Percentiles rank a stretch among this genome's conserved stretches.
Evolutionary conservation across 805 yeast genomes (phyloP).

Genomic region (Nakazawaea peltata): DNA sequence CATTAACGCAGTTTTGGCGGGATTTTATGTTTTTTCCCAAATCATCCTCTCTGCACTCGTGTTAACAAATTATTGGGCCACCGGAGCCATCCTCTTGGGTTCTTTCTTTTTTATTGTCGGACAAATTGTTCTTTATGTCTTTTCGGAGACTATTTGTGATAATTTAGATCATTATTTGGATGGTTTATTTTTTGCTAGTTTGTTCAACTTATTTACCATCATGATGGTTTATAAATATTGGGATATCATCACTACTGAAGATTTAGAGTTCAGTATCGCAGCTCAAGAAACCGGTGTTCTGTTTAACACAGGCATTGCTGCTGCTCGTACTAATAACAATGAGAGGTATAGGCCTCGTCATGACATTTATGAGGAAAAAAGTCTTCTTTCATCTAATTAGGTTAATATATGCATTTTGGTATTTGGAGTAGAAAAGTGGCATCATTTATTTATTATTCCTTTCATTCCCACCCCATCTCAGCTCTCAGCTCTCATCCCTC

Average conservation of each 20-base stretch:
- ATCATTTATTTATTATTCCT: no score
- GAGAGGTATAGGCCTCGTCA: no score
- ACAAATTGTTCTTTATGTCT: slow-evolving; percentile 67
- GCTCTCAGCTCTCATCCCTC: no score
- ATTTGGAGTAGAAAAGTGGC: no score
- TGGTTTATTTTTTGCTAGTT: slow-evolving; percentile 78
- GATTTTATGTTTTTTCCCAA: slow-evolving; percentile 60
- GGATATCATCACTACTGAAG: slow-evolving; percentile 94
- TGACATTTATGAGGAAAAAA: no score
- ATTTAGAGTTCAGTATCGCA: slow-evolving; percentile 81
- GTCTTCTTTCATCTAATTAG: no score
- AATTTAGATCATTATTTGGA: slow-evolving; percentile 81
- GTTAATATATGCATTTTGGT: no score
- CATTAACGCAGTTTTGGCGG: slow-evolving; percentile 59
- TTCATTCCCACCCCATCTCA: no score
- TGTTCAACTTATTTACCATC: slow-evolving; percentile 70
- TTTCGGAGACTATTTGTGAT: slow-evolving; percentile 59
- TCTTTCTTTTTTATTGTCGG: slow-evolving; percentile 71
- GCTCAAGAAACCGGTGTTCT: slow-evolving; percentile 33
- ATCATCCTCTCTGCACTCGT: slow-evolving; percentile 57
- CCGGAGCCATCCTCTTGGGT: slow-evolving; percentile 74
- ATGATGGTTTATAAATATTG: slow-evolving; percentile 97
- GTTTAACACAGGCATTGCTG: not conserved
- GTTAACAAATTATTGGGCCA: slow-evolving; percentile 77
- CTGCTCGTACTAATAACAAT: not conserved